These are phyloP conservation scores for Anthoceros angustus DNA, from an alignment of 225 moss, liverwort and hornwort genomes.

Conservation along the genomic window DNA sequence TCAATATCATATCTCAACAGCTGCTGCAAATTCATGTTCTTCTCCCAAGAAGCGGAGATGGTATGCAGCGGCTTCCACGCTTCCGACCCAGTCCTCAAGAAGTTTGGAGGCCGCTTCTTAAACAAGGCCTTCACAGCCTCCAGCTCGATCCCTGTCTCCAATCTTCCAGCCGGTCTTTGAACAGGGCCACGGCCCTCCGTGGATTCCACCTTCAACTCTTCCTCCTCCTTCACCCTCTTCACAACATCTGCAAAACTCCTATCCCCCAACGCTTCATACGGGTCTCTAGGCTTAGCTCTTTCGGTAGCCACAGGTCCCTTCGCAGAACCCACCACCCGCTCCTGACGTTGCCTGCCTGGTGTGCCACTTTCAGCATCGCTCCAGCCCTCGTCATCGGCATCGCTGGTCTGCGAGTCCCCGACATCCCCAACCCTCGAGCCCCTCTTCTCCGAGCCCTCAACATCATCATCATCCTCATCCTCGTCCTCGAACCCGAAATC, in stretches of 20 bases:
- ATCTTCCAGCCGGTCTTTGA: background rate
- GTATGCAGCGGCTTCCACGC: background rate
- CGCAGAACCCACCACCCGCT: too few relatives aligned
- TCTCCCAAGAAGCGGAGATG: background rate
- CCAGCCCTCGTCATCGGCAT: too few relatives aligned
- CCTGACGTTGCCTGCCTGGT: too few relatives aligned
- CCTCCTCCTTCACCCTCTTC: background rate
- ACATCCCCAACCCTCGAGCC: background rate
- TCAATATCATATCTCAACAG: background rate
- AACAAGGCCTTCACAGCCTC: background rate
- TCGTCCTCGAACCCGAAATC: background rate
- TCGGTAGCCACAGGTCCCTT: background rate
- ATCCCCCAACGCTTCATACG: background rate
- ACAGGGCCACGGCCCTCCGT: background rate
- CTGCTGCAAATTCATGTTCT: background rate
- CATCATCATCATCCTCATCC: background rate
- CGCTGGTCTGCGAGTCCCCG: background rate
- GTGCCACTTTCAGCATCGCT: too few relatives aligned
- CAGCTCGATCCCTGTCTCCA: background rate
- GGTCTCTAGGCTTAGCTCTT: conserved; percentile 3
- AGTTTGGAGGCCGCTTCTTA: background rate
- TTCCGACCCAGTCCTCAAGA: background rate
- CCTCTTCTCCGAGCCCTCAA: background rate
- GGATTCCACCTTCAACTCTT: background rate
- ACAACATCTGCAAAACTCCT: conserved; percentile 3